Evolutionary conservation across 2,329 filamentous ascomycete genomes (phyloP).

Genomic region (Trichoderma simmonsii): DNA sequence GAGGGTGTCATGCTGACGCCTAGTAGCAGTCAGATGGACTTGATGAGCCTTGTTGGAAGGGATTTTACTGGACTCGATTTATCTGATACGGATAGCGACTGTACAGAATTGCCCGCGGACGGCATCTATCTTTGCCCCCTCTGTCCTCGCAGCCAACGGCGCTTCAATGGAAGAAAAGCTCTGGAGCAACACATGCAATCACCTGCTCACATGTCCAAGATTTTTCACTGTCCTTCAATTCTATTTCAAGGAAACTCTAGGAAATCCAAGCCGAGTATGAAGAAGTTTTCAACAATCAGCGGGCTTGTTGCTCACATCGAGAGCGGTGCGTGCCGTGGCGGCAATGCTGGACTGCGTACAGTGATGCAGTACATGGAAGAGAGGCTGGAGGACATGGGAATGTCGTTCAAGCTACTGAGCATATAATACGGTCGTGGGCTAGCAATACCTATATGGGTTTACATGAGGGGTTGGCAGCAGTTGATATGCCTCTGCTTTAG

Average conservation of each 20-base stretch:
- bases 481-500: not conserved
- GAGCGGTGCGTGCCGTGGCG: conserved; percentile 18
- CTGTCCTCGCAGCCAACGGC: not conserved
- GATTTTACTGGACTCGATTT: not conserved
- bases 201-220: not conserved
- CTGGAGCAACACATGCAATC: not conserved
- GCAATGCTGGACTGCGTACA: not conserved
- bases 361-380: conserved; percentile 6
- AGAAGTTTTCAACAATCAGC: conserved; percentile 17
- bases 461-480: not conserved
- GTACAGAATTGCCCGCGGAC: not conserved
- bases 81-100: not conserved
- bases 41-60: not conserved
- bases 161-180: not conserved
- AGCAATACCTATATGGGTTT: not conserved
- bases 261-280: not conserved
- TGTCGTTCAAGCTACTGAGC: not conserved
- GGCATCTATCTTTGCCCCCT: not conserved
- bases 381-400: not conserved
- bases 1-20: not conserved
- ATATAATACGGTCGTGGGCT: not conserved
- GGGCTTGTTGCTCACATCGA: conserved; percentile 21
- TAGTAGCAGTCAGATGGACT: not conserved
- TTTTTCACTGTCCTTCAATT: conserved; percentile 2
- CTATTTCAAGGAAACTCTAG: not conserved